phyloP scores from a whole-genome alignment of 2,329 filamentous ascomycete species.

The Domatiomyces globalis region DNA sequence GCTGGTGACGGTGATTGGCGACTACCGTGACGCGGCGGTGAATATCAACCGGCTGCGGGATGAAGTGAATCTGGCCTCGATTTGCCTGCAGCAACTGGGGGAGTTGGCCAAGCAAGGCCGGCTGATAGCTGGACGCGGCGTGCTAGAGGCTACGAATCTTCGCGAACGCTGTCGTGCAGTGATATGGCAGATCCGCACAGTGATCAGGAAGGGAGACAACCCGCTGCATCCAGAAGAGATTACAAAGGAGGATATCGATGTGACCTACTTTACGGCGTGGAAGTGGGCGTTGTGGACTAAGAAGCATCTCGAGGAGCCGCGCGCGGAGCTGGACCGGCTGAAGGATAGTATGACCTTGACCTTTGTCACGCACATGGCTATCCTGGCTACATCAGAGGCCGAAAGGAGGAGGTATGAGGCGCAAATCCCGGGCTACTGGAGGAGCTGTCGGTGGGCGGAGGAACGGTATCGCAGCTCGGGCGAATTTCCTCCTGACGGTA shows the following conservation, averaged over 20 bases:
- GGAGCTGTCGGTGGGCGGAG: no score
- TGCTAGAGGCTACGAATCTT: neutral
- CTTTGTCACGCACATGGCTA: no score
- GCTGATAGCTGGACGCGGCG: neutral
- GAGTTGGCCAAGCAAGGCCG: slow-evolving; percentile 1
- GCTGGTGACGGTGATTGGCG: slow-evolving; percentile 1
- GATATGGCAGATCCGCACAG: neutral
- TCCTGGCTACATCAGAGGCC: no score
- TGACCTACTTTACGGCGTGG: slow-evolving; percentile 1
- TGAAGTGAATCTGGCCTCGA: slow-evolving; percentile 2
- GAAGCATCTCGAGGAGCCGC: no score
- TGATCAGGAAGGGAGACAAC: slow-evolving; percentile 1
- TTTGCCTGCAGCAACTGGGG: slow-evolving; percentile 1
- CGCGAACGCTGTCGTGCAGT: neutral
- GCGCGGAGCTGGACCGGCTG: no score
- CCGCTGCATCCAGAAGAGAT: neutral
- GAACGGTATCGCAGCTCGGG: no score
- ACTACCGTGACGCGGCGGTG: slow-evolving; percentile 1
- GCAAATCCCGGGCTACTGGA: no score
- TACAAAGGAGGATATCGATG: neutral
- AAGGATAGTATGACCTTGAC: no score
- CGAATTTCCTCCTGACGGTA: no score
- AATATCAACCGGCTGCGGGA: neutral
- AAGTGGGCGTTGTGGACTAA: neutral
- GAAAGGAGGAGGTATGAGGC: no score